phyloP scores from a whole-genome alignment of 2,329 filamentous ascomycete genomes.

The Exophiala lecanii-corni region DNA sequence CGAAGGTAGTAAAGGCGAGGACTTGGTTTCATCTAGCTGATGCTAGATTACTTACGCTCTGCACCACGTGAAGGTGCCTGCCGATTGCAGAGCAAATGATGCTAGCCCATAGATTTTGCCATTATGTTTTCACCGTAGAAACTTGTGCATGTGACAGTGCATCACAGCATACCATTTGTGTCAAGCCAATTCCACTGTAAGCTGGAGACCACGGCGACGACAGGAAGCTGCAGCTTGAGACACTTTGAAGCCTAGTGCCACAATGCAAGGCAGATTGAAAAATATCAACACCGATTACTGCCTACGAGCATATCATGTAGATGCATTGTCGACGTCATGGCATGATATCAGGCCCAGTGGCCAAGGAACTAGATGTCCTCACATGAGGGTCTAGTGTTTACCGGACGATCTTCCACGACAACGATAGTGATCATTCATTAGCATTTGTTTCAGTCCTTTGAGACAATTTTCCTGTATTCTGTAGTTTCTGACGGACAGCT shows the following conservation, averaged over 20 bases:
- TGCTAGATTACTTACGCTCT: slow-evolving; percentile 16
- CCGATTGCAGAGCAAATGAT: slow-evolving; percentile 18
- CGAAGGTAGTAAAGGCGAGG: slow-evolving; percentile 9
- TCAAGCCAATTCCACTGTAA: neutral
- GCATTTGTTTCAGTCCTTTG: too few species aligned
- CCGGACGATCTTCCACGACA: too few species aligned
- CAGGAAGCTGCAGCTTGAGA: neutral
- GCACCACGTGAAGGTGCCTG: slow-evolving; percentile 22
- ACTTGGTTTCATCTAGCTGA: slow-evolving; percentile 16
- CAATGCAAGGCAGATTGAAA: neutral
- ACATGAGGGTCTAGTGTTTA: too few species aligned
- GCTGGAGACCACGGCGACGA: neutral
- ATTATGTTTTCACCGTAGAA: neutral
- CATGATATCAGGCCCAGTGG: too few species aligned
- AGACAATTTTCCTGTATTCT: too few species aligned
- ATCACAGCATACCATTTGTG: neutral
- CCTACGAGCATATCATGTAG: too few species aligned
- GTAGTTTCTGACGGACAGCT: neutral
- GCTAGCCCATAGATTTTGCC: neutral
- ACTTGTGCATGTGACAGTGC: neutral
- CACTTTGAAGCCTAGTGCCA: neutral
- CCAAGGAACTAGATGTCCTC: too few species aligned
- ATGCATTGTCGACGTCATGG: too few species aligned
- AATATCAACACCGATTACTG: too few species aligned
- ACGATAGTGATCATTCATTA: too few species aligned